These are phyloP conservation scores for Aspergillus pseudoterreus DNA, from an alignment of 2,329 filamentous ascomycete species.

Conservation along the genomic window DNA sequence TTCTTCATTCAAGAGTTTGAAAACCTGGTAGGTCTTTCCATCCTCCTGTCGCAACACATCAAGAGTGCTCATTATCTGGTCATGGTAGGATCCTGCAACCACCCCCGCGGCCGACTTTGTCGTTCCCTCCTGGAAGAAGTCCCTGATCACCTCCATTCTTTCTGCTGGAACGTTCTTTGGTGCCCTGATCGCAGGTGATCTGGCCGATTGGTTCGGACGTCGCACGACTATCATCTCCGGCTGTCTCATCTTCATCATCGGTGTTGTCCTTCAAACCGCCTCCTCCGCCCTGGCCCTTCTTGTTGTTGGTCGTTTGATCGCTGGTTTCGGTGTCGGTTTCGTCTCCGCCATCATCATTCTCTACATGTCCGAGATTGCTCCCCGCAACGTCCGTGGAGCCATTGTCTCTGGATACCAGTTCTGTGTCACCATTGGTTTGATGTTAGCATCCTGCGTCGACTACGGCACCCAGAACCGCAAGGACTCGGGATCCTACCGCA, in stretches of 20 bases:
- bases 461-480: constrained; percentile 63
- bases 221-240: constrained; percentile 65
- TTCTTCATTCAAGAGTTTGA: constrained; percentile 45
- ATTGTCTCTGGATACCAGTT: constrained; percentile 82
- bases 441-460: constrained; percentile 70
- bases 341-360: constrained; percentile 76
- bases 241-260: constrained; percentile 67
- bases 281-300: constrained; percentile 56
- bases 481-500: constrained; percentile 69
- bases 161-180: constrained; percentile 76
- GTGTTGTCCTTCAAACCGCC: constrained; percentile 64
- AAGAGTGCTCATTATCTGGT: background rate
- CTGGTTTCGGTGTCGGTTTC: constrained; percentile 75
- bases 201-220: constrained; percentile 68
- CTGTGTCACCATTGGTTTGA: constrained; percentile 74
- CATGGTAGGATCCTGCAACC: constrained; percentile 22
- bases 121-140: constrained; percentile 49
- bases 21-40: constrained; percentile 23
- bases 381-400: constrained; percentile 71
- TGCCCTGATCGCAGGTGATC: constrained; percentile 71
- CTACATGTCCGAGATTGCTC: constrained; percentile 80
- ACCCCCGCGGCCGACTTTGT: constrained; percentile 35
- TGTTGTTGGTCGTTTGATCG: constrained; percentile 69
- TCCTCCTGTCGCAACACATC: background rate
- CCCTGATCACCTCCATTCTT: constrained; percentile 71